Evolutionary conservation across 768 basidiomycete species (phyloP).

Genomic region (Boletus vinaceobasis): DNA sequence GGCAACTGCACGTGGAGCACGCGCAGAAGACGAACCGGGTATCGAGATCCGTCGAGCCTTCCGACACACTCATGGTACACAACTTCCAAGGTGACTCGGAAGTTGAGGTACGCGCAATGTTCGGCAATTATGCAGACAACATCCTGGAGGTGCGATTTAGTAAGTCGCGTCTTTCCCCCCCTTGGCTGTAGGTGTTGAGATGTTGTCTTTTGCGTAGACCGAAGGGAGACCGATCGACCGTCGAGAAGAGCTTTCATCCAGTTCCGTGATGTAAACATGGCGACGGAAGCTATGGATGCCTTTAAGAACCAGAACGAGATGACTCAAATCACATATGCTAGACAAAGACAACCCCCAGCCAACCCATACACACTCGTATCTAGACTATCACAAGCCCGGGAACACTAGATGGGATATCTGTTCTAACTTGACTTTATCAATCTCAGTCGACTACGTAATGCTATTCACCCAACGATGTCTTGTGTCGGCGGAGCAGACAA

Average conservation of each 20-base stretch:
- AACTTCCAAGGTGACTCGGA: constrained; percentile 25
- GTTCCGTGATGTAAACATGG: constrained; percentile 43
- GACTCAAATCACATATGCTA: constrained; percentile 16
- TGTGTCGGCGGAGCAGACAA: background rate
- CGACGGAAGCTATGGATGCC: constrained; percentile 45
- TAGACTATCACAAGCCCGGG: constrained; percentile 14
- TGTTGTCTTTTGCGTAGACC: constrained; percentile 28
- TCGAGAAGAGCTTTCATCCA: constrained; percentile 50
- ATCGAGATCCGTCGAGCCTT: constrained; percentile 17
- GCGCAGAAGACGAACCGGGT: constrained; percentile 16
- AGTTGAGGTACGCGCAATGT: constrained; percentile 23
- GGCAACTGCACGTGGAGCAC: constrained; percentile 43
- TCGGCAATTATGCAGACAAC: constrained; percentile 17
- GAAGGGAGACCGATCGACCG: constrained; percentile 28
- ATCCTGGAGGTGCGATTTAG: constrained; percentile 31
- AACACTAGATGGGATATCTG: background rate
- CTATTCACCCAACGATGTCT: background rate
- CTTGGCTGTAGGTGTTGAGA: background rate
- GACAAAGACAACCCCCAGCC: constrained; percentile 7
- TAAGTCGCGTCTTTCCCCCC: constrained; percentile 7
- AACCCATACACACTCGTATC: constrained; percentile 13
- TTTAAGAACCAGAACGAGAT: constrained; percentile 27
- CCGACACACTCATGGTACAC: constrained; percentile 30
- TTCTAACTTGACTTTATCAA: background rate
- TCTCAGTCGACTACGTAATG: background rate